Evolutionary conservation across 2,329 filamentous ascomycete species (phyloP).

Genomic region (Ceratocystis smalleyi): DNA sequence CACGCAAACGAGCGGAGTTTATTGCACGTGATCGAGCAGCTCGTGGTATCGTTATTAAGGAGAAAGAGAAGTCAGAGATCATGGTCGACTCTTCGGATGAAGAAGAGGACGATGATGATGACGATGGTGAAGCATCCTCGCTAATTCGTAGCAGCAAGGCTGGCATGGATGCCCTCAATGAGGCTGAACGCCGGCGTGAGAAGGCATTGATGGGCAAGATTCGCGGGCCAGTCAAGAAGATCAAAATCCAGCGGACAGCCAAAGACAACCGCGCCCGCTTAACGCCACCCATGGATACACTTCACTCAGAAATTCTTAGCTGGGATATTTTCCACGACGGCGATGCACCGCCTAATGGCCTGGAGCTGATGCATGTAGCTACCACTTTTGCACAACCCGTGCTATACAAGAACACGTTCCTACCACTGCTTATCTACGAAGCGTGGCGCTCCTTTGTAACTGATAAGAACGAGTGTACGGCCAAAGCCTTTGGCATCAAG

Average conservation of each 20-base stretch:
- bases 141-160: constrained; percentile 34
- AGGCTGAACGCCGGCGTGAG: constrained; percentile 31
- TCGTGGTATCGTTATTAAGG: constrained; percentile 26
- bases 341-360: constrained; percentile 66
- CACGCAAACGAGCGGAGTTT: constrained; percentile 53
- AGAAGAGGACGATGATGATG: constrained; percentile 42
- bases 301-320: constrained; percentile 73
- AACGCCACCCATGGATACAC: constrained; percentile 67
- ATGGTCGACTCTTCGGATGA: constrained; percentile 80
- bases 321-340: constrained; percentile 93
- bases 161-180: constrained; percentile 34
- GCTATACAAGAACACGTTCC: constrained; percentile 78
- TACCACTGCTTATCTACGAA: constrained; percentile 78
- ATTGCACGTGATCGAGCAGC: constrained; percentile 48
- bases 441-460: constrained; percentile 92
- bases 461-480: constrained; percentile 69
- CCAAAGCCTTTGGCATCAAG: constrained; percentile 72
- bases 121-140: constrained; percentile 32
- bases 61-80: constrained; percentile 40
- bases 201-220: constrained; percentile 39
- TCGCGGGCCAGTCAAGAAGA: constrained; percentile 67
- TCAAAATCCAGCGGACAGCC: constrained; percentile 60
- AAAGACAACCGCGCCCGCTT: constrained; percentile 92
- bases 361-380: constrained; percentile 59
- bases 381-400: constrained; percentile 60